Percentiles rank a stretch among this genome's conserved stretches.
phyloP scores from a whole-genome alignment of 805 yeast species.

The Metschnikowia similis region DNA sequence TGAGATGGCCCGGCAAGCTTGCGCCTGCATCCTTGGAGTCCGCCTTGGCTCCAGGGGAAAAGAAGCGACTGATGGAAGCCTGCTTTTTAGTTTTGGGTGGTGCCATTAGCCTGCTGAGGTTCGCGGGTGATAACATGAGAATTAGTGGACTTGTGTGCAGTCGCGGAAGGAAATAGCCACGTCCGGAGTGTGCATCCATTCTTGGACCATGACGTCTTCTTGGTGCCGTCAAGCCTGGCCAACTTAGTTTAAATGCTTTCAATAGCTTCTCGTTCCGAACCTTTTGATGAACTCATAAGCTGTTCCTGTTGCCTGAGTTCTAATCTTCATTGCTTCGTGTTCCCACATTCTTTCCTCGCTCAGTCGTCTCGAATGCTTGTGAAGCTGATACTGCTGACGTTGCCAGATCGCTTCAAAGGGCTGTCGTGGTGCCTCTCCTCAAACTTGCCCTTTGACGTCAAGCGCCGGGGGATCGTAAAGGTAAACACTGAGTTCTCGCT shows the following conservation, averaged over 20 bases:
- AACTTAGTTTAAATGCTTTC: too few relatives aligned
- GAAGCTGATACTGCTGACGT: slow-evolving; percentile 17
- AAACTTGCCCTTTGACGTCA: background rate
- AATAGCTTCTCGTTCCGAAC: background rate
- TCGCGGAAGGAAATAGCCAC: background rate
- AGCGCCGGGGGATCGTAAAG: background rate
- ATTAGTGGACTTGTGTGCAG: background rate
- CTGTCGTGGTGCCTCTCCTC: background rate
- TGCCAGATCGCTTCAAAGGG: slow-evolving; percentile 2
- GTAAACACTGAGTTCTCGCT: background rate
- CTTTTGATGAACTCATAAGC: background rate
- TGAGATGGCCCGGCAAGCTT: background rate
- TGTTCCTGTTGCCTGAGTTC: too few relatives aligned
- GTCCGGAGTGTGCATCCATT: too few relatives aligned
- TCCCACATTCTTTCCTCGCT: background rate
- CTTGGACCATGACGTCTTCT: too few relatives aligned
- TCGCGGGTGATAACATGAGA: background rate
- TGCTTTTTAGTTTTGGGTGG: slow-evolving; percentile 9
- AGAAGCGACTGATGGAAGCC: slow-evolving; percentile 15
- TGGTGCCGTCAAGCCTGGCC: too few relatives aligned
- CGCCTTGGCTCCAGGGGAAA: slow-evolving; percentile 3
- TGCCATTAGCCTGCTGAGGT: background rate
- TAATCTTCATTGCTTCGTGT: background rate
- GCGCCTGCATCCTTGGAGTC: background rate
- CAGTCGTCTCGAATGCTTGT: slow-evolving; percentile 15